Percentiles rank a stretch among this genome's conserved stretches.
Conservation (phyloP, 2,329 filamentous ascomycete species). For the Botrytis porri region DNA sequence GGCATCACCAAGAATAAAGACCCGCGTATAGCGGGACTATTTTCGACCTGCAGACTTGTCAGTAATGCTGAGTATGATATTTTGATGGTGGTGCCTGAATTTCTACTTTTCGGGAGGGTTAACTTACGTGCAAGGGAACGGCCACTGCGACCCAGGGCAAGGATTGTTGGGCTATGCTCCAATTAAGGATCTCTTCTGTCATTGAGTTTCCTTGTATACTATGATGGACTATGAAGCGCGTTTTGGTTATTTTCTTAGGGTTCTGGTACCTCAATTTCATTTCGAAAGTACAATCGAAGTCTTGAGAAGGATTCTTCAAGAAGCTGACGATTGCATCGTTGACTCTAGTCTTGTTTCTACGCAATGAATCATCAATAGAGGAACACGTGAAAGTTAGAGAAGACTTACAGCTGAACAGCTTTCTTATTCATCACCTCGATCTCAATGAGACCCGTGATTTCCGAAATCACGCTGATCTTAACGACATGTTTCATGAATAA, state of each 20-base stretch:
- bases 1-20: slow-evolving; percentile 39
- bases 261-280: slow-evolving; percentile 17
- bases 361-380: background rate
- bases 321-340: slow-evolving; percentile 25
- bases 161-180: slow-evolving; percentile 34
- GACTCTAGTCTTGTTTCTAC: slow-evolving; percentile 27
- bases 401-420: slow-evolving; percentile 26
- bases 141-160: slow-evolving; percentile 41
- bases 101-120: background rate
- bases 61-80: background rate
- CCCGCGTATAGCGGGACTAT: slow-evolving; percentile 22
- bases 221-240: slow-evolving; percentile 36
- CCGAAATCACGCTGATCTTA: slow-evolving; percentile 28
- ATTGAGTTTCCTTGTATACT: slow-evolving; percentile 29
- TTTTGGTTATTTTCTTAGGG: slow-evolving; percentile 8
- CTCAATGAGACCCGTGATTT: slow-evolving; percentile 15
- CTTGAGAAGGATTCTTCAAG: slow-evolving; percentile 16
- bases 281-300: slow-evolving; percentile 29
- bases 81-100: background rate
- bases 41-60: background rate
- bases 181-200: slow-evolving; percentile 29
- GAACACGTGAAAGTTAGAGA: background rate
- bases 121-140: slow-evolving; percentile 31
- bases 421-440: slow-evolving; percentile 25
- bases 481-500: slow-evolving; percentile 38